Conservation (phyloP, 305 asterid genomes). For the Salvia sclarea region DNA sequence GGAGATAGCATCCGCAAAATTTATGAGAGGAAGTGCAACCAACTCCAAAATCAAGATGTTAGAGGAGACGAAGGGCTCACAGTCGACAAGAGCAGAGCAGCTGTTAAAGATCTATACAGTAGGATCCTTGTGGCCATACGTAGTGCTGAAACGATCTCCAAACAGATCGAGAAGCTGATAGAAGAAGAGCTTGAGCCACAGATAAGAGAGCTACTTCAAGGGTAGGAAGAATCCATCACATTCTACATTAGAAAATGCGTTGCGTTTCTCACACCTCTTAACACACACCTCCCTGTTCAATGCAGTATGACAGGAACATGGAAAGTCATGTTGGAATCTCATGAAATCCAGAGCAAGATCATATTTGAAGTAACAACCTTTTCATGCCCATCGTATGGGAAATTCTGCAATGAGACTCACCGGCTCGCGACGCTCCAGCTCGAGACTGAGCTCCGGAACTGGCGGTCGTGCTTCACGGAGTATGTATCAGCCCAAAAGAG, state of each 20-base stretch:
- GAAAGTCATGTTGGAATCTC: conserved; percentile 76
- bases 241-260: background rate
- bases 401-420: conserved; percentile 80
- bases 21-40: conserved; percentile 78
- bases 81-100: conserved; percentile 77
- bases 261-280: conserved; percentile 12
- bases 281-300: background rate
- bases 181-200: conserved; percentile 93
- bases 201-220: conserved; percentile 72
- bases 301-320: conserved; percentile 79
- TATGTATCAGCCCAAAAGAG: conserved; percentile 63
- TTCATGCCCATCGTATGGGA: conserved; percentile 71
- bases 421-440: conserved; percentile 82
- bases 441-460: conserved; percentile 76
- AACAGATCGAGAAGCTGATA: conserved; percentile 73
- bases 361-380: conserved; percentile 72
- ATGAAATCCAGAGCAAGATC: conserved; percentile 85
- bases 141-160: conserved; percentile 83
- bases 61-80: conserved; percentile 66
- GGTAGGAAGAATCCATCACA: conserved; percentile 45
- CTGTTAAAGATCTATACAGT: conserved; percentile 82
- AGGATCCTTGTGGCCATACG: conserved; percentile 86
- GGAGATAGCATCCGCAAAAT: conserved; percentile 75
- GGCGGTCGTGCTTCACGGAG: conserved; percentile 68
- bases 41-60: conserved; percentile 64